Evolutionary conservation across 495 filamentous ascomycete species (phyloP), one percentile per base, ranked within the genome.

Genomic region (Xylaria curta): DNA sequence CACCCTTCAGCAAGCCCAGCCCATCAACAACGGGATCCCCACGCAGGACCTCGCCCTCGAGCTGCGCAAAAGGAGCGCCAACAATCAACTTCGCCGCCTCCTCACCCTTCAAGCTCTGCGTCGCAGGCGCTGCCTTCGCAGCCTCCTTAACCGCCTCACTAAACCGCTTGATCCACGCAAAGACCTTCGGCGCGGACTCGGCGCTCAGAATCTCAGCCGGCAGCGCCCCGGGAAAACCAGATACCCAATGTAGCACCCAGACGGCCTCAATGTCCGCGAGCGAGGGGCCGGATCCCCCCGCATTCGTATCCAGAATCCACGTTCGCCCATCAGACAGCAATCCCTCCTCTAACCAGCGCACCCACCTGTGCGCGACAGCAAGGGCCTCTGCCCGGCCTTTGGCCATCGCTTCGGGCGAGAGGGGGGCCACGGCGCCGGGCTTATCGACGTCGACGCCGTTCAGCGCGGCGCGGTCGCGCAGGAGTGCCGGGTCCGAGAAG

Each of bases 181-280:
- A 89, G 6, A 87, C 85, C 58, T 77, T 81, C 0, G 89, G 90
- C 73, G 65, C 21, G 5, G 65, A 56, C 49, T 40, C 65, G 49
- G 62, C 40, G 1, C 82, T 81, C 58, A 90, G 80, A 38, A 76
- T 33, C 6, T 80, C 78, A 24, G 76, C 72, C 51, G 83, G 81
- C 36, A 90, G 73, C 13, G 87, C 85, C 3, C 84, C 87, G 0
- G 83, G 58, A 0, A 60, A 81, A 4, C 21, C 21, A 2, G 31
- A 24, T 1, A 67, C 88, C 90, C 91, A 92, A 73, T 88, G 84
- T 64, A 91, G 82, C 0, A 82, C 76, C 90, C 89, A 92, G 15
- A 89, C 81, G 21, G 84, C 85, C 76, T 91, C 87, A 54, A 92
- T 85, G 77, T 92, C 91, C 4, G 83, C 87, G 75, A 90, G 74